Percentiles rank a stretch among this genome's conserved stretches.
phyloP scores from a whole-genome alignment of 139 green algal genomes.

The Pseudopediastrum boryanum region DNA sequence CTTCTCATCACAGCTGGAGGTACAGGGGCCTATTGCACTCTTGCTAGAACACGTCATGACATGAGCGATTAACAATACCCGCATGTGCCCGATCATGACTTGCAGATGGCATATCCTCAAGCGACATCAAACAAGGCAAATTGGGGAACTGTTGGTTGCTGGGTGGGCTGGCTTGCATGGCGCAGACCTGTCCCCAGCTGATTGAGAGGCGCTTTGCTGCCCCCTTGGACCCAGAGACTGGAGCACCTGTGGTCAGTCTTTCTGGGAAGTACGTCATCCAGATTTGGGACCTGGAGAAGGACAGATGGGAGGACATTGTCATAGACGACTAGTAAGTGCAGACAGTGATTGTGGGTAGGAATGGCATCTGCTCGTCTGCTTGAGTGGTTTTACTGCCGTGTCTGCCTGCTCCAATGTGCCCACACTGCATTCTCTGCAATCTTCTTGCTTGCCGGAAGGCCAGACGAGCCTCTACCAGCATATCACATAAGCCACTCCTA shows the following conservation, averaged over 20 bases:
- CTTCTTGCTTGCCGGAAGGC: no score
- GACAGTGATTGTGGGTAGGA: background rate
- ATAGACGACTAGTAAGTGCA: background rate
- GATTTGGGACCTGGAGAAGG: no score
- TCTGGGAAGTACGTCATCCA: slow-evolving; percentile 1
- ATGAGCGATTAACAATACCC: no score
- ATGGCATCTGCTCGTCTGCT: background rate
- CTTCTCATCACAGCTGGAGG: no score
- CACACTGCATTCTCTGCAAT: no score
- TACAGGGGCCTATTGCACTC: no score
- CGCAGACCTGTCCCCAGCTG: background rate
- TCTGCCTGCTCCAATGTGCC: no score
- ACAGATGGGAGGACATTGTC: background rate
- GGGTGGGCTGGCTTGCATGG: background rate
- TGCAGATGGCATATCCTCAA: background rate
- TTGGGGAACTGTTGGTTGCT: background rate
- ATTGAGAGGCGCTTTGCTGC: background rate
- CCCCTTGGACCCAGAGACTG: background rate
- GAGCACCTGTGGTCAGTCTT: background rate
- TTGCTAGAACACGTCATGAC: no score
- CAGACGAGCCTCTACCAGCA: no score
- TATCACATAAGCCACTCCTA: no score
- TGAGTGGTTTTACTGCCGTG: no score
- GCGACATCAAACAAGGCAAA: background rate
- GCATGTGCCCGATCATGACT: no score